Conservation (phyloP, 441 rosid species). For the Adansonia madagascariensis region DNA sequence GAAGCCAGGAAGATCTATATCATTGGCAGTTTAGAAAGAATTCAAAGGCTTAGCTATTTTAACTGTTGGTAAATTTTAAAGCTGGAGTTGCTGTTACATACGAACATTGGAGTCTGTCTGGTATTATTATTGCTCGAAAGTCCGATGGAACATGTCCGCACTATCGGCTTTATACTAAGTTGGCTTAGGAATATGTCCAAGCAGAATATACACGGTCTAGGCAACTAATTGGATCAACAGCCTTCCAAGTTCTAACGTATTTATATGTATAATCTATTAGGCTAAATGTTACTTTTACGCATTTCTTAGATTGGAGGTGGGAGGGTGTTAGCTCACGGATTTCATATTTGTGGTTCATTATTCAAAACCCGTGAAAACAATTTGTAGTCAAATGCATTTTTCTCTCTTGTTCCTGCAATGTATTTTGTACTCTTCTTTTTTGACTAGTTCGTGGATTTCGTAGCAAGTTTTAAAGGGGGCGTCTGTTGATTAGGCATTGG, state of each 20-base stretch:
- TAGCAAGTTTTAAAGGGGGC: slow-evolving; percentile 60
- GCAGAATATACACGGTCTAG: not conserved
- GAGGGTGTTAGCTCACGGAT: slow-evolving; percentile 64
- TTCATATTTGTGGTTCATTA: slow-evolving; percentile 86
- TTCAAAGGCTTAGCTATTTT: slow-evolving; percentile 89
- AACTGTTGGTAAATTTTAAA: slow-evolving; percentile 68
- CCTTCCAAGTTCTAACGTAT: slow-evolving; percentile 13
- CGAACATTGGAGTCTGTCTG: slow-evolving; percentile 72
- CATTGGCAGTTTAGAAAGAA: slow-evolving; percentile 67
- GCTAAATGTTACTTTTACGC: slow-evolving; percentile 8
- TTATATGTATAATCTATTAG: not conserved
- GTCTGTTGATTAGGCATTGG: slow-evolving; percentile 88
- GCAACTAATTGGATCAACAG: not conserved
- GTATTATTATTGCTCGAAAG: slow-evolving; percentile 81
- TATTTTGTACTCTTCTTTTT: not conserved
- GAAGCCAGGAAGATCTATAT: slow-evolving; percentile 88
- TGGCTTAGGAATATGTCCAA: slow-evolving; percentile 58
- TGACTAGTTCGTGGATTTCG: slow-evolving; percentile 3
- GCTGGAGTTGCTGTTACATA: slow-evolving; percentile 83
- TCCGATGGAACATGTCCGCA: slow-evolving; percentile 95
- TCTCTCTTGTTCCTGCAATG: slow-evolving; percentile 56
- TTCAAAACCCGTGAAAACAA: slow-evolving; percentile 84
- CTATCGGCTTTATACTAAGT: slow-evolving; percentile 81
- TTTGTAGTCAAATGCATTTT: slow-evolving; percentile 95
- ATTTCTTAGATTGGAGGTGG: slow-evolving; percentile 76